A percentile compares a stretch with the other conserved stretches of the same genome.
phyloP scores from a whole-genome alignment of 192 early-diverging fungal species.

The Linnemannia hyalina region DNA sequence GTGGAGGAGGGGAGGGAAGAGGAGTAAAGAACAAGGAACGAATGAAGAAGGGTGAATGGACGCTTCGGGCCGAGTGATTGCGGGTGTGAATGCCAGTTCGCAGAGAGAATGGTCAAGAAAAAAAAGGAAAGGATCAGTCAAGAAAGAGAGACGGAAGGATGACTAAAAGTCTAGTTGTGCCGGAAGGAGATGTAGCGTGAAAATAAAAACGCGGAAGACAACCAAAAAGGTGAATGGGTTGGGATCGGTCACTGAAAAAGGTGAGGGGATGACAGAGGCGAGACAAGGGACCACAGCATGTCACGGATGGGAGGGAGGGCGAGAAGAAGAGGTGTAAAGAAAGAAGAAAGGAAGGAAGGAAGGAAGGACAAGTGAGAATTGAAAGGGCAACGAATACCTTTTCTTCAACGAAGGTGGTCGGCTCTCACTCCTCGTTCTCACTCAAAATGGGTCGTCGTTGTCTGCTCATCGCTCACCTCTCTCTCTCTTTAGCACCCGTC shows the following conservation, averaged over 20 bases:
- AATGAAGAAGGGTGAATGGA: not conserved
- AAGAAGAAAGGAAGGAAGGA: not conserved
- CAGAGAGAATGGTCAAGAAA: not conserved
- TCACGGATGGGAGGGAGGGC: not conserved
- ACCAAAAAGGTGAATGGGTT: not conserved
- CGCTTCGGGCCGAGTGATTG: not conserved
- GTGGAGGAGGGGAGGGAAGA: not conserved
- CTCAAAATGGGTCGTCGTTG: not conserved
- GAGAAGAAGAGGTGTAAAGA: not conserved
- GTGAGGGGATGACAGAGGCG: not conserved
- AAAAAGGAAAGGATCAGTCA: not conserved
- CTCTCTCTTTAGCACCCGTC: not conserved
- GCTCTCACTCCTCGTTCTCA: not conserved
- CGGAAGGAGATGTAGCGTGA: no score
- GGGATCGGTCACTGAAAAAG: not conserved
- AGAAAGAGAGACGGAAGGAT: not conserved
- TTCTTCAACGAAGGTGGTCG: not conserved
- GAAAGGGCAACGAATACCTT: not conserved
- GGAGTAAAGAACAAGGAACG: not conserved
- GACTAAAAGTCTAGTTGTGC: slow-evolving; percentile 3
- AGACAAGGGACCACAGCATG: not conserved
- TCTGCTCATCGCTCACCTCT: not conserved
- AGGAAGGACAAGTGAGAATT: not conserved
- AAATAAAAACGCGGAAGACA: not conserved
- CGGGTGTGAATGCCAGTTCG: not conserved